Evolutionary conservation across 2,329 filamentous ascomycete species (phyloP).

Genomic region (Atkinsonella texensis): DNA sequence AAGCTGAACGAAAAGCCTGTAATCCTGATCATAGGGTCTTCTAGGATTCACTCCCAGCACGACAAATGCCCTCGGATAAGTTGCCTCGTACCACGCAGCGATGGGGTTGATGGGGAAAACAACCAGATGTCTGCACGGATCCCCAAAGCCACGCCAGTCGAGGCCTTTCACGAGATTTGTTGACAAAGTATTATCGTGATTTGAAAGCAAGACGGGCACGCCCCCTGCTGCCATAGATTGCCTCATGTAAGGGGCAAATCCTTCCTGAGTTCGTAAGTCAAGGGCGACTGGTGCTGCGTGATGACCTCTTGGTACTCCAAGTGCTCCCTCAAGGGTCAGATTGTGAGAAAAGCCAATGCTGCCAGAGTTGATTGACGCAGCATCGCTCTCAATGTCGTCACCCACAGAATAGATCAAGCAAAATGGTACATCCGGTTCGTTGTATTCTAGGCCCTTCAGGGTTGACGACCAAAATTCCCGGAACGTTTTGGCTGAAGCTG

Average conservation of each 20-base stretch:
- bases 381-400: slow-evolving; percentile 21
- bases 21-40: slow-evolving; percentile 62
- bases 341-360: slow-evolving; percentile 48
- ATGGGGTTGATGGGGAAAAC: slow-evolving; percentile 48
- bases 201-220: slow-evolving; percentile 29
- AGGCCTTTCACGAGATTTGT: slow-evolving; percentile 45
- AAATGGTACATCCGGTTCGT: slow-evolving; percentile 47
- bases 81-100: slow-evolving; percentile 6
- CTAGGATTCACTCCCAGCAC: slow-evolving; percentile 60
- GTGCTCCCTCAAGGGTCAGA: slow-evolving; percentile 34
- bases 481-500: slow-evolving; percentile 57
- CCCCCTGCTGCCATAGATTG: slow-evolving; percentile 23
- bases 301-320: slow-evolving; percentile 33
- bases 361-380: slow-evolving; percentile 50
- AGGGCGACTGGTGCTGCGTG: slow-evolving; percentile 27
- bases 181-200: slow-evolving; percentile 42
- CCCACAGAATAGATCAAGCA: slow-evolving; percentile 40
- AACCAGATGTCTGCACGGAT: slow-evolving; percentile 52
- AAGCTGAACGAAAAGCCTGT: slow-evolving; percentile 51
- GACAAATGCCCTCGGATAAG: slow-evolving; percentile 44
- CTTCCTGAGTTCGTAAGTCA: slow-evolving; percentile 23
- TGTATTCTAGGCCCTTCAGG: slow-evolving; percentile 54
- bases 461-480: slow-evolving; percentile 62
- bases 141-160: slow-evolving; percentile 50
- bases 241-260: slow-evolving; percentile 27